A percentile compares a stretch with the other conserved stretches of the same genome.
These are phyloP conservation scores for Rhytidiadelphus loreus DNA, from an alignment of 225 moss, liverwort and hornwort species.

Conservation along the genomic window DNA sequence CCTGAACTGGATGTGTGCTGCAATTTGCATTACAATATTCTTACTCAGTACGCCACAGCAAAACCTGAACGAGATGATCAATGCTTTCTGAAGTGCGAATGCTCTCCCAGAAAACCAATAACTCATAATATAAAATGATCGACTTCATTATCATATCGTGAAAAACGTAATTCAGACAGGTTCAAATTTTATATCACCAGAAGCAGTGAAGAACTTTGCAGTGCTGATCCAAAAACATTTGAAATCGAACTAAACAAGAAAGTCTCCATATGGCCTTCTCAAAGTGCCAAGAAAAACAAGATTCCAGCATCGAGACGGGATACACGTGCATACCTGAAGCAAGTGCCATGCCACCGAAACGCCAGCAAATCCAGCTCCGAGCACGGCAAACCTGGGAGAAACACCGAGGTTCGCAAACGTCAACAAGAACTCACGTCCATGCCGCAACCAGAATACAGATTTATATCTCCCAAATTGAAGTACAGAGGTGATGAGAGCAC, in stretches of 20 bases:
- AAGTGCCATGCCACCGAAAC: slow-evolving; percentile 98
- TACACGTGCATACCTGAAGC: slow-evolving; percentile 46
- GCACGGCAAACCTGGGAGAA: slow-evolving; percentile 69
- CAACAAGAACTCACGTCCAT: background rate
- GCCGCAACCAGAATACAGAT: background rate
- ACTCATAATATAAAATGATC: background rate
- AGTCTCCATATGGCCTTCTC: background rate
- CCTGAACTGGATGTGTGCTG: slow-evolving; percentile 60
- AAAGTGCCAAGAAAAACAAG: background rate
- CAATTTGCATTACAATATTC: background rate
- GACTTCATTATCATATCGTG: background rate
- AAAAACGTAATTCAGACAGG: background rate
- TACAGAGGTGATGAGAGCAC: background rate
- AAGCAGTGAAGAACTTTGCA: background rate
- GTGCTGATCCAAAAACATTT: background rate
- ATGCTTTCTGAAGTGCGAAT: background rate
- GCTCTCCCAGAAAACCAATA: background rate
- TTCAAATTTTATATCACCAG: background rate
- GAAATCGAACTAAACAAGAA: background rate
- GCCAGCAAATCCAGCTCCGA: slow-evolving; percentile 96
- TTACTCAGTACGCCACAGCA: background rate
- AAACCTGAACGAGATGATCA: background rate
- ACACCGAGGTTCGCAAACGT: background rate
- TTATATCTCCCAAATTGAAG: background rate
- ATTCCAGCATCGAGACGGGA: background rate